Base-by-base conservation (phyloP, 2,329 filamentous ascomycete genomes). In the Pezizomycotina sp. region DNA sequence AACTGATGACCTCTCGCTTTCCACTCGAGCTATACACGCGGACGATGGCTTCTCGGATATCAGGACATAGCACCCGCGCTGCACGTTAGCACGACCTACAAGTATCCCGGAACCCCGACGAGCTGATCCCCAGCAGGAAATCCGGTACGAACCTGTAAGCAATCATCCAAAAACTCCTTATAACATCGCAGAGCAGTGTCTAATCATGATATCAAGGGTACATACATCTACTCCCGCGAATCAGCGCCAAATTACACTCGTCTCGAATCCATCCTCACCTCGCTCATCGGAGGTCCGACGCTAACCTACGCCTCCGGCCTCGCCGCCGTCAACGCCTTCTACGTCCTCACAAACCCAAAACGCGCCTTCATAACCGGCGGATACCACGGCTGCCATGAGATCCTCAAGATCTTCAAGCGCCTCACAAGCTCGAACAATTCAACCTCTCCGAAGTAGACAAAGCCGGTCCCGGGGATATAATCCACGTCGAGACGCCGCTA, bases 381-480 rank as follows among this genome's bases (percentile, higher is more conserved):
- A 26, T 98, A 95, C 60, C 89, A 95, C 60, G 89, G 89, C 50
- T 92, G 81, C 58, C 82, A 92, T 57, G 82, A 80, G 43, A 79
- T 92, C 19, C 69, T 93, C 50, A 59, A 59, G 20, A 60, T 95
- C 36, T 65, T 91, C 47, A 59, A 67, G 41, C 79, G 81, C 46
- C 69, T 93, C 31, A 81, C 75, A 16, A 77, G 77, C 0, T 68
- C 92, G 16, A 75, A 54, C 68, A 76, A 47, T 64, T 93, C 2
- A 66, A 74, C 14, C 66, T 95, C 6, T 62, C 67, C 9, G 68
- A 70, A 25, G 68, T 73, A 21, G n/a, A n/a, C n/a, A n/a, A n/a
- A n/a, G n/a, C n/a, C n/a, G n/a, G n/a, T n/a, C n/a, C 69, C 3
- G 86, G 86, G 2, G 89, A 95, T 55, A 62, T 95, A 3, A 67